Percentiles rank a stretch among this genome's conserved stretches.
Conservation (phyloP, 2,329 filamentous ascomycete genomes). For the Beauveria caledonica region DNA sequence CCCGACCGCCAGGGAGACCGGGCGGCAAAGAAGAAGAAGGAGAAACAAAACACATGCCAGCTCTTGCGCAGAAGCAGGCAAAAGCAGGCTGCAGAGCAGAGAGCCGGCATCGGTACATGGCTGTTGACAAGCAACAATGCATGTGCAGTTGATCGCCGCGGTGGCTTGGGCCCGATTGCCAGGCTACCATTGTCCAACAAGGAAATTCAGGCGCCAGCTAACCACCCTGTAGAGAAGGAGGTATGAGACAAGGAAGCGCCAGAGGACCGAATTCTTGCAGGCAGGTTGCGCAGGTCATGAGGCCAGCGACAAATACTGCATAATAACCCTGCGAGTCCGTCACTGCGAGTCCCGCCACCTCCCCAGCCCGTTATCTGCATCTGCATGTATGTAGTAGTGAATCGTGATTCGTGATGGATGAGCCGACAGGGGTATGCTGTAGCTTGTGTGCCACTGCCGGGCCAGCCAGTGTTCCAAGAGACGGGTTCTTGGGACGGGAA, state of each 20-base stretch:
- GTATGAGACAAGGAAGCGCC: neutral
- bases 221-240: no score
- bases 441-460: neutral
- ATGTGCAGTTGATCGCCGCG: neutral
- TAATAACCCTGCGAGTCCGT: neutral
- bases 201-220: neutral
- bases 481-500: conserved; percentile 5
- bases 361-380: neutral
- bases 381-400: neutral
- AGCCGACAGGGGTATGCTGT: neutral
- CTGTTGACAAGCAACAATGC: neutral
- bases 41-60: neutral
- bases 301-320: neutral
- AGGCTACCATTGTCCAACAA: neutral
- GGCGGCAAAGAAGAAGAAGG: neutral
- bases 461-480: neutral
- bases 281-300: neutral
- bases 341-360: neutral
- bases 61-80: neutral
- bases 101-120: neutral
- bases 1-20: neutral
- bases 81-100: neutral
- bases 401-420: no score
- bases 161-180: neutral
- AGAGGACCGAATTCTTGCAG: neutral